Base-by-base conservation (phyloP, 177 flowering plant species). In the Tripterygium wilfordii region DNA sequence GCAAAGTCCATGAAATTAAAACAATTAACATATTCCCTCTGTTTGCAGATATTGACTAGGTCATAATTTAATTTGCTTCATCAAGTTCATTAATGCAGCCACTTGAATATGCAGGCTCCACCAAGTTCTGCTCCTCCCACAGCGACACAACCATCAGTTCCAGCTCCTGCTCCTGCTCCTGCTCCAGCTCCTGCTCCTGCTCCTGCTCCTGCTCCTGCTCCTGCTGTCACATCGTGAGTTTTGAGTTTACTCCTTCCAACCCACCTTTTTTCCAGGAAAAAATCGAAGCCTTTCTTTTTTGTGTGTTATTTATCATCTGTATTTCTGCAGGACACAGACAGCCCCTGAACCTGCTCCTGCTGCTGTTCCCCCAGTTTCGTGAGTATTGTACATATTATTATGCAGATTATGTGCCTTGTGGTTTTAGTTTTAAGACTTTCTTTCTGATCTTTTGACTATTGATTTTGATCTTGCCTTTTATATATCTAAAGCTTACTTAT, bases 101-200 rank as follows among this genome's bases (percentile, higher is more conserved):
- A 26, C 20, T 59, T 40, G 16, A 3, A 16, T 62, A n/a, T 64
- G 30, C 48, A 66, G 77, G 73, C 49, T 18, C 69, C 63, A 35
- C 68, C 62, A 10, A 13, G 69, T 55, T 61, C 57, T 51, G 57
- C 65, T 22, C 40, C 67, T 38, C 59, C 75, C 29, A 18, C 64
- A 28, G 29, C 69, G 35, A 24, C 69, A 53, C 64, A 78, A 31
- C 42, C 68, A 48, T 39, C 75, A 17, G 19, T 70, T 42, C 43
- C 75, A 17, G 19, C 72, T 42, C 43, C 67, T 29, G 53, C 82
- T 60, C 75, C 63, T 66, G 50, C 60, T 54, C 71, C 83, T 37
- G 48, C 59, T 15, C 50, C 78, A 55, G 14, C 33, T 6, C 8
- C 33, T 30, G 8, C 33, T 30, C 12, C 12, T 7, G 33, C 44